Base-by-base conservation (phyloP, 805 yeast genomes). In the Saturnispora mendoncae region DNA sequence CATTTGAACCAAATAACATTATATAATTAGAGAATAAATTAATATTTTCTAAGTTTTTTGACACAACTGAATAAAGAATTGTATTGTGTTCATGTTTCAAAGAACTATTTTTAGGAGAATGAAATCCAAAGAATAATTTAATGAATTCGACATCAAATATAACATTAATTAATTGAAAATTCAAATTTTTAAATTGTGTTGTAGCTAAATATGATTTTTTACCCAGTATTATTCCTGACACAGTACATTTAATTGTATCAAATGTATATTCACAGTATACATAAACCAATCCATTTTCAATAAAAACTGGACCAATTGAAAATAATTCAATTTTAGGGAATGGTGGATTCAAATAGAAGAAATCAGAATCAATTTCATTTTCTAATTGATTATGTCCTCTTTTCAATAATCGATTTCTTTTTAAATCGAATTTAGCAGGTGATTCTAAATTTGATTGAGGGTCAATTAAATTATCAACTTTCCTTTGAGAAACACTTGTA, bases 271-370 rank as follows among this genome's bases (percentile, higher is more conserved):
- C 52, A 34, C 60, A 55, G 24, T 42, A 48, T 19, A 57, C 40
- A 12, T 52, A 36, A 5, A 56, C n/a, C 3, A 46, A 32, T 0
- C 62, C 62, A 39, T 54, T 50, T 34, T 57, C 62, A 17, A 53
- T 46, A 38, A 57, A 57, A 1, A 57, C 52, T 0, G 62, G 62
- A 1, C 57, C 60, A 10, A 54, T 48, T 25, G 48, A 46, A 5
- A 48, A 41, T 15, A 57, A 41, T 25, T 56, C 58, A 3, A 51
- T 34, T 6, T 7, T 30, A n/a, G 33, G 33, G 17, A 30, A 30
- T 7, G 33, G 33, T 15, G 5, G 49, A 43, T 2, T 61, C 59
- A 34, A 53, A 52, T 3, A 58, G 60, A 0, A 58, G 58, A 31
- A 35, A n/a, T 45, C 45, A n/a, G n/a, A n/a, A n/a, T n/a, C n/a